These are phyloP conservation scores for Sporothrix variecibatus DNA, from an alignment of 2,329 filamentous ascomycete species.

Conservation along the genomic window DNA sequence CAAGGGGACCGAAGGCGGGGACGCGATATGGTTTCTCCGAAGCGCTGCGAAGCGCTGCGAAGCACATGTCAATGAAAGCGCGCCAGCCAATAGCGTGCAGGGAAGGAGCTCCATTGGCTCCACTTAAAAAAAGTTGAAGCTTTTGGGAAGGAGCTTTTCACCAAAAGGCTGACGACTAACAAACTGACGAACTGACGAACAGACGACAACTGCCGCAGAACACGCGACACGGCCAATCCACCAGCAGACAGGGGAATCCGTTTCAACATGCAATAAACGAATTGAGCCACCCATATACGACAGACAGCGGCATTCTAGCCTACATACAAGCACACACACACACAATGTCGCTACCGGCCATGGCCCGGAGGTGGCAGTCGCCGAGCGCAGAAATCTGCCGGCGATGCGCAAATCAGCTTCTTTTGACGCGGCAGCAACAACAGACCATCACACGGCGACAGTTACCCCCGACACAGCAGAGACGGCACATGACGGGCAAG, in stretches of 20 bases:
- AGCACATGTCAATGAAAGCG: neutral
- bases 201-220: neutral
- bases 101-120: neutral
- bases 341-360: constrained; percentile 23
- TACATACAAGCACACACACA: neutral
- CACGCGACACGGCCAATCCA: neutral
- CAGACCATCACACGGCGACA: neutral
- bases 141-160: neutral
- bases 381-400: constrained; percentile 25
- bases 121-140: constrained; percentile 25
- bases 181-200: neutral
- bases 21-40: constrained; percentile 27
- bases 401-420: constrained; percentile 27
- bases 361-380: constrained; percentile 23
- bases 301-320: neutral
- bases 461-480: neutral
- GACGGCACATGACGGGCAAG: constrained; percentile 27
- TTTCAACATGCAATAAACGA: neutral
- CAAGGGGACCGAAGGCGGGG: constrained; percentile 17
- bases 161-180: neutral
- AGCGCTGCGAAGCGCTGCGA: neutral
- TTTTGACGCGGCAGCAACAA: neutral
- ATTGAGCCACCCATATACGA: neutral
- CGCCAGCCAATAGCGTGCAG: constrained; percentile 4
- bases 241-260: neutral